These are phyloP conservation scores for Alnus glutinosa DNA, from an alignment of 306 rosid genomes.

Conservation along the genomic window DNA sequence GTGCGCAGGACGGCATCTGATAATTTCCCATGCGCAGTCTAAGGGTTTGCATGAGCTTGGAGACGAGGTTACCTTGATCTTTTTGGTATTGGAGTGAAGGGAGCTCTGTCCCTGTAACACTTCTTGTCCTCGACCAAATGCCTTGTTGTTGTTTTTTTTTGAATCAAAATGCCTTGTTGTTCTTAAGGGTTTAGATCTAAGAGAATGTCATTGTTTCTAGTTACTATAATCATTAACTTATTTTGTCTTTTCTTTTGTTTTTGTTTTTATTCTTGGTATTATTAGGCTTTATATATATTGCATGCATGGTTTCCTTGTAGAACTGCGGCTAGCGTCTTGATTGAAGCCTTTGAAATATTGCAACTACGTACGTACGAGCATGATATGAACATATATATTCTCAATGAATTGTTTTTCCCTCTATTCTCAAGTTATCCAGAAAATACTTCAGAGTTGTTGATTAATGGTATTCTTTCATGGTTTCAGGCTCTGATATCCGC, in stretches of 20 bases:
- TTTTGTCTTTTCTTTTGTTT: not conserved
- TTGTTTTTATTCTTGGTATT: not conserved
- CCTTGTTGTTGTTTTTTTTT: too few species aligned
- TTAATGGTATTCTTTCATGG: not conserved
- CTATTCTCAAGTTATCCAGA: too few species aligned
- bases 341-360: too few species aligned
- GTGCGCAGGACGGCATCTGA: not conserved
- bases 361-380: too few species aligned
- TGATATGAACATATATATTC: too few species aligned
- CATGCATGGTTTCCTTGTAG: too few species aligned
- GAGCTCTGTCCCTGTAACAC: constrained; percentile 37
- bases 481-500: not conserved
- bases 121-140: not conserved
- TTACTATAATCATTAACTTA: not conserved
- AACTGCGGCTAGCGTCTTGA: too few species aligned
- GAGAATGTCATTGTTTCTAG: not conserved
- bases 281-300: not conserved
- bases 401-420: too few species aligned
- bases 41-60: constrained; percentile 67
- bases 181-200: too few species aligned
- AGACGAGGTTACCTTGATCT: constrained; percentile 52
- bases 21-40: constrained; percentile 4
- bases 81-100: constrained; percentile 81
- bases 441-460: too few species aligned
- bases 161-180: too few species aligned